Evolutionary conservation across 495 filamentous ascomycete species (phyloP).

Genomic region (Bryoglossum gracile): DNA sequence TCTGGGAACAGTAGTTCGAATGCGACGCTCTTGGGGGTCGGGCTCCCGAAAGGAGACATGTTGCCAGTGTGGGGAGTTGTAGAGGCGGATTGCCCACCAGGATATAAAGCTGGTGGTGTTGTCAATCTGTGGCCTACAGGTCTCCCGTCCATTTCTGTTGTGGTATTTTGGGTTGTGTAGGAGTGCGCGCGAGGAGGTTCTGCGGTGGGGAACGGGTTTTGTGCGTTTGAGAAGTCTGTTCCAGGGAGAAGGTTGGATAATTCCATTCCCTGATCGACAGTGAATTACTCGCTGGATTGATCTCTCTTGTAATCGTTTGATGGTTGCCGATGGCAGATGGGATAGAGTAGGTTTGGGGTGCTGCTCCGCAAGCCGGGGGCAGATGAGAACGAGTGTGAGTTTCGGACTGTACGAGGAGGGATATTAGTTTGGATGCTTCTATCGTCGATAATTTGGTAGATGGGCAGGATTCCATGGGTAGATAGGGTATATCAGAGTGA

Average conservation of each 20-base stretch:
- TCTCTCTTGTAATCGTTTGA: not conserved
- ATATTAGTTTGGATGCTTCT: too few species aligned
- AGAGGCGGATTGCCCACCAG: conserved; percentile 19
- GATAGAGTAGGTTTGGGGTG: conserved; percentile 9
- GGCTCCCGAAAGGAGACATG: conserved; percentile 39
- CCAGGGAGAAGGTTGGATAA: conserved; percentile 15
- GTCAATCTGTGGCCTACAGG: conserved; percentile 19
- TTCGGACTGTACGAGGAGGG: too few species aligned
- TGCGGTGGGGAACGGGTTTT: conserved; percentile 15
- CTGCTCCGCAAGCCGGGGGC: too few species aligned
- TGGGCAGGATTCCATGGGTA: too few species aligned
- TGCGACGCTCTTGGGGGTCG: conserved; percentile 65
- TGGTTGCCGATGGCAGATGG: conserved; percentile 6
- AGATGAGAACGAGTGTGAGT: too few species aligned
- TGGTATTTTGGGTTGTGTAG: conserved; percentile 27
- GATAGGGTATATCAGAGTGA: conserved; percentile 11
- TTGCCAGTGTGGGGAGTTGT: conserved; percentile 32
- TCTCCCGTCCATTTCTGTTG: conserved; percentile 15
- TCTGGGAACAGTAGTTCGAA: conserved; percentile 79
- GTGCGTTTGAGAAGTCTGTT: conserved; percentile 13
- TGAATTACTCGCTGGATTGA: conserved; percentile 3
- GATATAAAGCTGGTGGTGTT: conserved; percentile 20
- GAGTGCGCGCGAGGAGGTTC: conserved; percentile 17
- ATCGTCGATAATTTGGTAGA: too few species aligned
- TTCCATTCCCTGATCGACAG: conserved; percentile 11